These are phyloP conservation scores for Xylariaceae sp. DNA, from an alignment of 2,329 filamentous ascomycete species.

Conservation along the genomic window DNA sequence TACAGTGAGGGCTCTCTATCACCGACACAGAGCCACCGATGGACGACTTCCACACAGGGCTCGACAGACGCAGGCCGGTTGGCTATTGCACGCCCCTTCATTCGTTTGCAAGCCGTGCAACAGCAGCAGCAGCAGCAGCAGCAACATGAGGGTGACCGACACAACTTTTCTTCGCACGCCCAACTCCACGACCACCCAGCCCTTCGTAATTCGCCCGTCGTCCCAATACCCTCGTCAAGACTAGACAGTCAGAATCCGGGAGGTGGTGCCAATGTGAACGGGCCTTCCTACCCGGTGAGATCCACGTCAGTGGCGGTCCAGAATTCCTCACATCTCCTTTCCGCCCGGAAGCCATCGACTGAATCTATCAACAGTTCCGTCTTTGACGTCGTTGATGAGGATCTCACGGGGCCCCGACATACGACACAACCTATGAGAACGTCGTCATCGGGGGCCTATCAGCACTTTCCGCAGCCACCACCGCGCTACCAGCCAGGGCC, in stretches of 20 bases:
- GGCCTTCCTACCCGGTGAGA: conserved; percentile 22
- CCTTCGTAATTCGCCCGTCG: conserved; percentile 18
- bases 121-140: conserved; percentile 16
- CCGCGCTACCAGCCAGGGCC: conserved; percentile 15
- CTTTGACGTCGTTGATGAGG: conserved; percentile 29
- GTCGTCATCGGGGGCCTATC: conserved; percentile 2
- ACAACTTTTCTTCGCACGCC: conserved; percentile 10
- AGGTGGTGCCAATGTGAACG: conserved; percentile 10
- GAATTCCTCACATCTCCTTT: conserved; percentile 16
- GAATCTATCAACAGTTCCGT: conserved; percentile 34
- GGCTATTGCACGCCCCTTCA: conserved; percentile 15
- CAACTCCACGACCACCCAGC: conserved; percentile 15
- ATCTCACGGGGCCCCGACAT: conserved; percentile 17
- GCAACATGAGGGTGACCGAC: conserved; percentile 10
- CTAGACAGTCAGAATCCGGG: conserved; percentile 17
- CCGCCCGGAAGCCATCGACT: conserved; percentile 28
- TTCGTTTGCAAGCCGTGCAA: conserved; percentile 17
- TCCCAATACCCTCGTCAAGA: conserved; percentile 17
- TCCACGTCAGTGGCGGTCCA: conserved; percentile 22
- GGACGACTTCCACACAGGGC: conserved; percentile 29
- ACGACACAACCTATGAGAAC: conserved; percentile 13
- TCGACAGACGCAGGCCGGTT: conserved; percentile 18
- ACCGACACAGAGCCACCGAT: conserved; percentile 24
- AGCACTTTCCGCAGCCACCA: conserved; percentile 7
- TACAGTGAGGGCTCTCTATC: conserved; percentile 27